Percentiles rank a stretch among this genome's conserved stretches.
These are phyloP conservation scores for Monilinia aucupariae DNA, from an alignment of 2,329 filamentous ascomycete species.

Conservation along the genomic window DNA sequence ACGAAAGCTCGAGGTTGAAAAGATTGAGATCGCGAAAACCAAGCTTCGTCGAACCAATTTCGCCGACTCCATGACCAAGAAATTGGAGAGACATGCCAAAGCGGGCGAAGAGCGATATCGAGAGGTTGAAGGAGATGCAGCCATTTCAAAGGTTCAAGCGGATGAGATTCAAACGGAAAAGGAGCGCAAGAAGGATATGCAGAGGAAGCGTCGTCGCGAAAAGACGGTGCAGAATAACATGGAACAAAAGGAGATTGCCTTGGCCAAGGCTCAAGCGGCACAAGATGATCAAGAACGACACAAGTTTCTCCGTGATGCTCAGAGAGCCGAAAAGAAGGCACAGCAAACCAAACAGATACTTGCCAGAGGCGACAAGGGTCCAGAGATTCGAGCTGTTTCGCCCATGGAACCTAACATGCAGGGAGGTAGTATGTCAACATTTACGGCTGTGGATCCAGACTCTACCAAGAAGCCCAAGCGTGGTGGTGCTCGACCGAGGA, in stretches of 20 bases:
- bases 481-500: slow-evolving; percentile 65
- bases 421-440: slow-evolving; percentile 78
- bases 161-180: slow-evolving; percentile 92
- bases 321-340: slow-evolving; percentile 87
- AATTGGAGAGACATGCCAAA: slow-evolving; percentile 62
- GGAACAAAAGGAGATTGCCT: slow-evolving; percentile 79
- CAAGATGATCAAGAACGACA: slow-evolving; percentile 77
- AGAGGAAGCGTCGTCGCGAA: slow-evolving; percentile 89
- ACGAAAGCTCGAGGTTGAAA: slow-evolving; percentile 61
- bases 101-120: slow-evolving; percentile 72
- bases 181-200: slow-evolving; percentile 99
- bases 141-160: slow-evolving; percentile 79
- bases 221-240: slow-evolving; percentile 93
- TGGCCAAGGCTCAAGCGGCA: slow-evolving; percentile 71
- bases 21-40: slow-evolving; percentile 57
- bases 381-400: slow-evolving; percentile 58
- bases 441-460: slow-evolving; percentile 52
- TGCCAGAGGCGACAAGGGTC: slow-evolving; percentile 80
- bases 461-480: slow-evolving; percentile 47
- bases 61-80: slow-evolving; percentile 51
- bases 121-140: slow-evolving; percentile 70
- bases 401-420: slow-evolving; percentile 75
- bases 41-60: slow-evolving; percentile 58
- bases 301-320: slow-evolving; percentile 77
- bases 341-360: slow-evolving; percentile 83